Evolutionary conservation across 2,329 filamentous ascomycete genomes (phyloP), one percentile per base, ranked within the genome.

Genomic region (Chrysosporium keratinophilum): DNA sequence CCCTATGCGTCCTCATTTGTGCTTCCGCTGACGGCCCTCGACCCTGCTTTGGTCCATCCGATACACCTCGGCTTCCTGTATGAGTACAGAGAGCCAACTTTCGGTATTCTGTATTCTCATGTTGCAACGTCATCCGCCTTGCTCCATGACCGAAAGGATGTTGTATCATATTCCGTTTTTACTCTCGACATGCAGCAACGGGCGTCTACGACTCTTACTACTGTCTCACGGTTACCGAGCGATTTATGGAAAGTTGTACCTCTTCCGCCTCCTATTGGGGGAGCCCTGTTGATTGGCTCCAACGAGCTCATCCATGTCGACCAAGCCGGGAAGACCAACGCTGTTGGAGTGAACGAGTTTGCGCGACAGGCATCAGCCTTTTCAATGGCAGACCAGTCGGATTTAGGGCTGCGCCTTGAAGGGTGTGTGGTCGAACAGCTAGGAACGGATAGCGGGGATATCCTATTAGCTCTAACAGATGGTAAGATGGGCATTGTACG

Each of bases 21-120:
- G 59, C 79, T 98, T 59, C 86, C 89, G 59, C 78, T 97, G 60
- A 88, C 90, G 51, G 82, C 89, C 64, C 78, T 98, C 70, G 91
- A 97, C 69, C 87, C 90, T 58, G 82, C 80, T 59, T 78, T 98
- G 61, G 82, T 91, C 56, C 87, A 95, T 70, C 89, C 91, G 47
- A 83, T 96, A 64, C 88, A 95, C 66, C 81, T 98, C 64, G 84
- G 87, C 53, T 98, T 98, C 69, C 75, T 98, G 60, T 82, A 97
- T 77, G 91, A 97, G 73, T 98, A 98, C 70, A 84, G 93, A 68
- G 93, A 97, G 70, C 91, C 93, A 11, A 98, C 93, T 0, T 95
- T 98, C 72, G 93, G 91, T 54, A 90, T 98, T 57, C 76, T 98
- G 41, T 93, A 88, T 45, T 87, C 90, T 1, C 83, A 82, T 50